phyloP scores from a whole-genome alignment of 371 early-diverging fungal genomes.

The Syncephalis plumigaleata region DNA sequence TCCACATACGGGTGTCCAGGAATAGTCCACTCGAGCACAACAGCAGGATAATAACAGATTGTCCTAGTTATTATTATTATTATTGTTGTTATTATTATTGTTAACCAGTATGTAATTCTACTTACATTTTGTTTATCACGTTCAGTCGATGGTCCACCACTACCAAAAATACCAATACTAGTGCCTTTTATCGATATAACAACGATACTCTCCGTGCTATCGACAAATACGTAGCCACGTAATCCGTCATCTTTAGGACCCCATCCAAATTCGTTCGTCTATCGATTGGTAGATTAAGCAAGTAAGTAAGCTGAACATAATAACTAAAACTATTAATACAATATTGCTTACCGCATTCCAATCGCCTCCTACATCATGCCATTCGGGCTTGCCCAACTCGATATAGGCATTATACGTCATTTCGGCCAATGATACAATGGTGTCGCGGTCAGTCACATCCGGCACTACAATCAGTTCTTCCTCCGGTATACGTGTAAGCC shows the following conservation, averaged over 20 bases:
- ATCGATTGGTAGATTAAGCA: not conserved
- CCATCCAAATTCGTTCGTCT: constrained; percentile 80
- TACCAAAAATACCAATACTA: constrained; percentile 49
- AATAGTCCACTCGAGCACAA: constrained; percentile 77
- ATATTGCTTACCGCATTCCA: constrained; percentile 23
- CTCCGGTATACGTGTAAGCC: no score
- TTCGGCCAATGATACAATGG: constrained; percentile 12
- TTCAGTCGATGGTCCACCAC: constrained; percentile 60
- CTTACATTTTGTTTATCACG: constrained; percentile 68
- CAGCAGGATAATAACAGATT: constrained; percentile 94
- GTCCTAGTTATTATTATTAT: constrained; percentile 27
- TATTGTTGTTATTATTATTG: not conserved
- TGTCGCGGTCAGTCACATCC: constrained; percentile 12
- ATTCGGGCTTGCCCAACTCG: constrained; percentile 9
- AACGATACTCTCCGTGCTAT: constrained; percentile 39
- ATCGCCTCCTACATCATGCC: constrained; percentile 14
- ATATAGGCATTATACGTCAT: constrained; percentile 20
- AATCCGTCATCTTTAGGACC: constrained; percentile 50
- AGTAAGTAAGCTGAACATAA: constrained; percentile 7
- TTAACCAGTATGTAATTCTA: not conserved
- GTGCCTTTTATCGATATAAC: constrained; percentile 88
- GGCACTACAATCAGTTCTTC: constrained; percentile 5
- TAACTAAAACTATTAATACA: constrained; percentile 1
- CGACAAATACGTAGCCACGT: constrained; percentile 79
- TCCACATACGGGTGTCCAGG: constrained; percentile 73